A percentile compares a stretch with the other conserved stretches of the same genome.
phyloP scores from a whole-genome alignment of 768 basidiomycete species.

The Zangia roseola region DNA sequence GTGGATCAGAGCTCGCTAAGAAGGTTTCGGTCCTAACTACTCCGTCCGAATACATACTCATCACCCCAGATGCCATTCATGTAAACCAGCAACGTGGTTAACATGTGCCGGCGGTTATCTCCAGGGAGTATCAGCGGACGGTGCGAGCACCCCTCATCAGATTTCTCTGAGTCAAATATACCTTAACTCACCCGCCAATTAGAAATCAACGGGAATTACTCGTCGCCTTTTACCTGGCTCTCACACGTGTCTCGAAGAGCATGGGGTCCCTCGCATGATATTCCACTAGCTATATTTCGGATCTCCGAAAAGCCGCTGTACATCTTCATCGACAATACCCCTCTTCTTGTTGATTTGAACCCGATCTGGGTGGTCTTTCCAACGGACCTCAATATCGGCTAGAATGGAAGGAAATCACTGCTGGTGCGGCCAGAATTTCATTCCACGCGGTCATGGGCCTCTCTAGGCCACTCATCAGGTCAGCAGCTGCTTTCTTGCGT shows the following conservation, averaged over 20 bases:
- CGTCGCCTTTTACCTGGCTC: background rate
- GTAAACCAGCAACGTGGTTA: conserved; percentile 12
- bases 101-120: conserved; percentile 15
- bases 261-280: background rate
- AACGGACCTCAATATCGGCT: conserved; percentile 15
- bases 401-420: conserved; percentile 20
- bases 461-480: conserved; percentile 9
- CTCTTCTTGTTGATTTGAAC: background rate
- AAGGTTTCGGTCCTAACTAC: background rate
- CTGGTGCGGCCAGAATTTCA: conserved; percentile 4
- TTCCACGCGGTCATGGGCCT: conserved; percentile 21
- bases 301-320: conserved; percentile 5
- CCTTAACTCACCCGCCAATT: background rate
- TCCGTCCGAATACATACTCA: background rate
- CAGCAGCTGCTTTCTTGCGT: conserved; percentile 8
- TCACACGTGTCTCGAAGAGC: background rate
- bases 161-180: background rate
- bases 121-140: conserved; percentile 8
- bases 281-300: background rate
- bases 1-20: background rate
- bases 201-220: background rate
- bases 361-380: conserved; percentile 11
- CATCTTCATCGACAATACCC: conserved; percentile 1
- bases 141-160: background rate
- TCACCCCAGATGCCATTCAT: background rate